Evolutionary conservation across 371 early-diverging fungal species (phyloP).

Genomic region (Apophysomyces ossiformis): DNA sequence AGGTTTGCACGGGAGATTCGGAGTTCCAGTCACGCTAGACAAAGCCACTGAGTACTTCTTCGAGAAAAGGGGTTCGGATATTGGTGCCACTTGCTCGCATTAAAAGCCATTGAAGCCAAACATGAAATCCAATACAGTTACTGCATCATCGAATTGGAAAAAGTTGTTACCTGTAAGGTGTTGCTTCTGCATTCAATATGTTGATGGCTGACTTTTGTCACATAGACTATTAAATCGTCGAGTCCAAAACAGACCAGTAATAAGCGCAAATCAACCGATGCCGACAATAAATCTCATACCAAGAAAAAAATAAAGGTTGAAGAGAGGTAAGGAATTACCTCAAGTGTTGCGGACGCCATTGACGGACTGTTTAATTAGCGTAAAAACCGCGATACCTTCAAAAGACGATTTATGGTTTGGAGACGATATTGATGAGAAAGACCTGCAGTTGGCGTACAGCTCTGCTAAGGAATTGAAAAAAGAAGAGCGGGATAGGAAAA

Average conservation of each 20-base stretch:
- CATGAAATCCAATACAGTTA: constrained; percentile 28
- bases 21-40: too few relatives aligned
- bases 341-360: too few relatives aligned
- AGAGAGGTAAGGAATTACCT: neutral
- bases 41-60: constrained; percentile 6
- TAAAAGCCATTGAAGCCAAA: neutral
- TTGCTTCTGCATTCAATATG: neutral
- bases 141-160: constrained; percentile 66
- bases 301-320: neutral
- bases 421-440: constrained; percentile 62
- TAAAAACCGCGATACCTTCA: constrained; percentile 32
- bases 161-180: constrained; percentile 40
- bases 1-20: too few relatives aligned
- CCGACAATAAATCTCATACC: constrained; percentile 2
- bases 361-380: neutral
- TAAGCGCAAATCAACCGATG: constrained; percentile 22
- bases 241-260: constrained; percentile 5
- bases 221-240: constrained; percentile 16
- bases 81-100: too few relatives aligned
- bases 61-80: too few relatives aligned
- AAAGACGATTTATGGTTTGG: constrained; percentile 63
- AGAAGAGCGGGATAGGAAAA: constrained; percentile 26
- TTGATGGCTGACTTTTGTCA: constrained; percentile 4
- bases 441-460: constrained; percentile 51
- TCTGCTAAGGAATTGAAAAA: constrained; percentile 18